Evolutionary conservation across 2,329 filamentous ascomycete species (phyloP).

Genomic region (Emmonsia crescens): DNA sequence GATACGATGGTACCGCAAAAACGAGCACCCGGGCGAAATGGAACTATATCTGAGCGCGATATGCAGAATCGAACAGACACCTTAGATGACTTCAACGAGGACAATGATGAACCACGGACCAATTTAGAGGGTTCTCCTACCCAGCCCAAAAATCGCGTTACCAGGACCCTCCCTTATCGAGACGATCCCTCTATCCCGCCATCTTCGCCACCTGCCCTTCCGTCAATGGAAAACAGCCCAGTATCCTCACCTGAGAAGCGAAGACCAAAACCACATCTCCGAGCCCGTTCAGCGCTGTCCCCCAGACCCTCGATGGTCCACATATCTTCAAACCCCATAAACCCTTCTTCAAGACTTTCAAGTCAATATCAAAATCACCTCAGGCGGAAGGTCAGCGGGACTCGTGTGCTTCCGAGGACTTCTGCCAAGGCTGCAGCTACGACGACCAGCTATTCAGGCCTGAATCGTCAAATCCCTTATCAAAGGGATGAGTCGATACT

Average conservation of each 20-base stretch:
- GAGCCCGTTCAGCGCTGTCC: slow-evolving; percentile 16
- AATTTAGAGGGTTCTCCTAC: slow-evolving; percentile 16
- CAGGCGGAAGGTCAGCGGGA: not conserved
- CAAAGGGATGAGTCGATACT: not conserved
- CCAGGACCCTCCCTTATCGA: slow-evolving; percentile 9
- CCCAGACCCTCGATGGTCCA: slow-evolving; percentile 20
- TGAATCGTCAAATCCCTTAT: slow-evolving; percentile 6
- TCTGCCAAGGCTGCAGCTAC: not conserved
- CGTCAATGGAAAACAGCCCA: slow-evolving; percentile 17
- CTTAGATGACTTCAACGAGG: slow-evolving; percentile 11
- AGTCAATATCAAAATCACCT: not conserved
- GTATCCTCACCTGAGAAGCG: slow-evolving; percentile 15
- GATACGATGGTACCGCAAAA: not conserved
- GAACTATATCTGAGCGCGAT: not conserved
- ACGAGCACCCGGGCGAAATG: not conserved
- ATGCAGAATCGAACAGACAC: not conserved
- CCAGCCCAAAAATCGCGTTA: slow-evolving; percentile 7
- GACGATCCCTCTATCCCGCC: slow-evolving; percentile 15
- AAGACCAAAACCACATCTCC: slow-evolving; percentile 7
- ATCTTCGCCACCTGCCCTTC: slow-evolving; percentile 24
- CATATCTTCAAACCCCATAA: slow-evolving; percentile 14
- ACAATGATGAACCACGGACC: slow-evolving; percentile 19
- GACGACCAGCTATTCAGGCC: not conserved
- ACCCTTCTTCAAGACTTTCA: slow-evolving; percentile 2
- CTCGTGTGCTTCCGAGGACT: not conserved